Conservation (phyloP, 129 eudicot genomes). For the Heracleum sosnowskyi region DNA sequence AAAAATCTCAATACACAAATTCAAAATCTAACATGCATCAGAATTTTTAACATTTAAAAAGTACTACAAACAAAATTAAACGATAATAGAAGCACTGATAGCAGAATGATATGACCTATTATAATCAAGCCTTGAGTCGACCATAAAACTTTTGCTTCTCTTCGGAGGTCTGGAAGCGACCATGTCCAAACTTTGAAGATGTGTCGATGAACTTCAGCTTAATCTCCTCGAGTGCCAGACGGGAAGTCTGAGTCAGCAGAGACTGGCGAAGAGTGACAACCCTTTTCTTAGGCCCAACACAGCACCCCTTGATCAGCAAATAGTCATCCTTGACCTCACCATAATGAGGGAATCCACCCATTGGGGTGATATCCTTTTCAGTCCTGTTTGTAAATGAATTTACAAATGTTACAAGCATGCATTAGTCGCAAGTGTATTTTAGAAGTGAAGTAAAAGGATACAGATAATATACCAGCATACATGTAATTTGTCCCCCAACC, state of each 20-base stretch:
- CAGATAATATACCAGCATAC: neutral
- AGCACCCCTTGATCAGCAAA: slow-evolving; percentile 23
- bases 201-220: slow-evolving; percentile 16
- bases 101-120: too few species aligned
- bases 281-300: slow-evolving; percentile 27
- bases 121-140: slow-evolving; percentile 7
- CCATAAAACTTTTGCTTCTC: slow-evolving; percentile 4
- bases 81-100: too few species aligned
- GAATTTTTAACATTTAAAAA: too few species aligned
- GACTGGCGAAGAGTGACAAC: slow-evolving; percentile 27
- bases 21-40: too few species aligned
- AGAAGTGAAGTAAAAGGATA: neutral
- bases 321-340: slow-evolving; percentile 29
- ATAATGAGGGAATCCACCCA: slow-evolving; percentile 33
- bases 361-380: slow-evolving; percentile 22
- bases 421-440: too few species aligned
- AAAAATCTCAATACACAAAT: too few species aligned
- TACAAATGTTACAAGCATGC: too few species aligned
- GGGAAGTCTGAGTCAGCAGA: slow-evolving; percentile 2
- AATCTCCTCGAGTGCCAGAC: slow-evolving; percentile 18
- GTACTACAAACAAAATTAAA: too few species aligned
- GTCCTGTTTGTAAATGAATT: slow-evolving; percentile 6
- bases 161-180: neutral
- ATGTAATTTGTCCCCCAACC: neutral
- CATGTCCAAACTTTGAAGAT: slow-evolving; percentile 8